These are phyloP conservation scores for Alternaria postmessia DNA, from an alignment of 2,329 filamentous ascomycete genomes.

Conservation along the genomic window DNA sequence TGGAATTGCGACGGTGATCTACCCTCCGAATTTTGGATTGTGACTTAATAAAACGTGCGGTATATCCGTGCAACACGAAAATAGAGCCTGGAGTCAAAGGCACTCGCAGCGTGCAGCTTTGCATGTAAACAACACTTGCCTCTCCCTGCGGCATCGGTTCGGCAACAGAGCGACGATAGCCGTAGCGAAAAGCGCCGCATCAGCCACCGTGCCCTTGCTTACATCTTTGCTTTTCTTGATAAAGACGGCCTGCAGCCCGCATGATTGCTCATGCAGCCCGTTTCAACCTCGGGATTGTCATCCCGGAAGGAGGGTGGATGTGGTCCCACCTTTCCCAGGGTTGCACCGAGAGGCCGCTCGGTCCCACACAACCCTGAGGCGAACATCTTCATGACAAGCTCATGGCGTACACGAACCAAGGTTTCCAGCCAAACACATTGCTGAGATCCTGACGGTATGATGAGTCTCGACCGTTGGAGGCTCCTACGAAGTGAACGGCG, in stretches of 20 bases:
- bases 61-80: not conserved
- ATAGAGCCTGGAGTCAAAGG: not conserved
- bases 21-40: not conserved
- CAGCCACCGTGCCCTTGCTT: constrained; percentile 10
- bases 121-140: not conserved
- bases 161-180: constrained; percentile 6
- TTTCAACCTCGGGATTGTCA: constrained; percentile 17
- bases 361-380: constrained; percentile 10
- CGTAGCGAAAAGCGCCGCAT: constrained; percentile 15
- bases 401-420: constrained; percentile 10
- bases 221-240: constrained; percentile 10
- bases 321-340: constrained; percentile 18
- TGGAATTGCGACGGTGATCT: not conserved
- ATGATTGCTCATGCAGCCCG: constrained; percentile 18
- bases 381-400: constrained; percentile 13
- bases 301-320: constrained; percentile 7
- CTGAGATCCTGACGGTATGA: not conserved
- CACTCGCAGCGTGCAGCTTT: not conserved
- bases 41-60: not conserved
- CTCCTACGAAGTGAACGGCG: constrained; percentile 6
- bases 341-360: constrained; percentile 17
- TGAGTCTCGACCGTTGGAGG: not conserved
- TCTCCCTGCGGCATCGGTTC: constrained; percentile 4
- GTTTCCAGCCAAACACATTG: not conserved
- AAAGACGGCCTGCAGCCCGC: constrained; percentile 10